These are phyloP conservation scores for Pseudocercospora vitis DNA, from an alignment of 2,329 filamentous ascomycete genomes.

Conservation along the genomic window DNA sequence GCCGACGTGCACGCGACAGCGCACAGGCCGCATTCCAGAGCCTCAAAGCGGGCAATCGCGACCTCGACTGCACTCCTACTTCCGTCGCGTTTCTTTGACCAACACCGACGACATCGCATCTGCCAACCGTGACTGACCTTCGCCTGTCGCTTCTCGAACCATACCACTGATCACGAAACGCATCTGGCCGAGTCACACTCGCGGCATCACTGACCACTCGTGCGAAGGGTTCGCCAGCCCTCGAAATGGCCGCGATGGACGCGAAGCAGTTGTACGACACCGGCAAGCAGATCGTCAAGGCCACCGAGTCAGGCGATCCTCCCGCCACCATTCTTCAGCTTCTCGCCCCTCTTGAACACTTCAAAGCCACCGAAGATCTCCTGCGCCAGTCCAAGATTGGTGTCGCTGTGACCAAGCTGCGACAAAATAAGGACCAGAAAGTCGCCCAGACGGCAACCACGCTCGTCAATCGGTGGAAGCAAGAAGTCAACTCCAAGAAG, in stretches of 20 bases:
- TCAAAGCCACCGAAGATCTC: conserved; percentile 83
- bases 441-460: conserved; percentile 75
- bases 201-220: no score
- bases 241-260: conserved; percentile 59
- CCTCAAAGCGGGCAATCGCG: conserved; percentile 7
- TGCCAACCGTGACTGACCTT: background rate
- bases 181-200: background rate
- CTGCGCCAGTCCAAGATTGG: conserved; percentile 89
- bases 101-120: background rate
- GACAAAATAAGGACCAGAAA: conserved; percentile 70
- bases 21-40: background rate
- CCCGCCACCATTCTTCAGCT: conserved; percentile 69
- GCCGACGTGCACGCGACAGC: conserved; percentile 2
- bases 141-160: background rate
- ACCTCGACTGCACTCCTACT: background rate
- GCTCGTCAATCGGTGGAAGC: conserved; percentile 86
- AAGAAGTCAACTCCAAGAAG: conserved; percentile 62
- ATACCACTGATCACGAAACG: background rate
- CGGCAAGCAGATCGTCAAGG: conserved; percentile 78
- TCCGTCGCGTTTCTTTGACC: background rate
- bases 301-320: conserved; percentile 71
- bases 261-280: conserved; percentile 76
- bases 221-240: conserved; percentile 10
- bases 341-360: conserved; percentile 75
- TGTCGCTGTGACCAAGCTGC: conserved; percentile 81